Percentiles rank a stretch among this genome's conserved stretches.
phyloP scores from a whole-genome alignment of 371 early-diverging fungal genomes.

The Entomophthora muscae region DNA sequence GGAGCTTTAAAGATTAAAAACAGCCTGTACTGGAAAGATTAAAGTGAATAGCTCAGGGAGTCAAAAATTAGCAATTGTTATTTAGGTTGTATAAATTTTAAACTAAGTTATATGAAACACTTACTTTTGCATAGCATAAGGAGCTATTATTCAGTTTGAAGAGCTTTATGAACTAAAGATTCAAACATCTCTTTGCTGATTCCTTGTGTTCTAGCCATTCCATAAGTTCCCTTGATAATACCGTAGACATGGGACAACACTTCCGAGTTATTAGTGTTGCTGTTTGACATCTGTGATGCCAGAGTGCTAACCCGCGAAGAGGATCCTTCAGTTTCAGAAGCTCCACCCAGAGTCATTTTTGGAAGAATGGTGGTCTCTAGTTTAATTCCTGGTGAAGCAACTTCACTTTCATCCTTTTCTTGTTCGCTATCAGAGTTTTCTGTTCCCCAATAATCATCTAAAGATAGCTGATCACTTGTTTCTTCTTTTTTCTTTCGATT shows the following conservation, averaged over 20 bases:
- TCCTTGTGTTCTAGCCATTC: not conserved
- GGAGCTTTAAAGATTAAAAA: no score
- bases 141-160: no score
- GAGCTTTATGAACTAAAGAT: not conserved
- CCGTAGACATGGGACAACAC: not conserved
- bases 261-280: not conserved
- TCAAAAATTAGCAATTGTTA: no score
- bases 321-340: not conserved
- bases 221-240: not conserved
- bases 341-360: not conserved
- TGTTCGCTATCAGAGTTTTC: not conserved
- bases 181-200: not conserved
- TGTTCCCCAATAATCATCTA: not conserved
- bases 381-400: no score
- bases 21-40: no score
- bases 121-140: no score
- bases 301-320: not conserved
- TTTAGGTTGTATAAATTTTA: no score
- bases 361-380: no score
- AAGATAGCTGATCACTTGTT: not conserved
- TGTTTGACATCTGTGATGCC: not conserved
- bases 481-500: not conserved
- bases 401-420: no score
- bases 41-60: no score
- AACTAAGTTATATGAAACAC: no score